Evolutionary conservation across 139 green algal species (phyloP), one percentile per base, ranked within the genome.

Genomic region (Coccomyxa sp.): DNA sequence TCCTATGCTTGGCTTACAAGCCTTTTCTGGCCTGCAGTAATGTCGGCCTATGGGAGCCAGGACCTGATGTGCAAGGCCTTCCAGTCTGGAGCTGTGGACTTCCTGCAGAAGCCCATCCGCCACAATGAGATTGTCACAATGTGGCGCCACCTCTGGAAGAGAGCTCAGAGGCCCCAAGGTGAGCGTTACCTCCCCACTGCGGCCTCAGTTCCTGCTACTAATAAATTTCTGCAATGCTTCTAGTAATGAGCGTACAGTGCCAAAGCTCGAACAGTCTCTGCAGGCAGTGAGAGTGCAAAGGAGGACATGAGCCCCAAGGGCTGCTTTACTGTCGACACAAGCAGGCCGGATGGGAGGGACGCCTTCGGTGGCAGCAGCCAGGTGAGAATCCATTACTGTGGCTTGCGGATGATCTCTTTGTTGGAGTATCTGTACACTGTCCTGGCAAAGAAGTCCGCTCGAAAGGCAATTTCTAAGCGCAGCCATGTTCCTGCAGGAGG

Each of bases 91-190:
- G 92, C 91, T 1, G 77, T 85, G 0, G 91, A 94, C 71, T 95
- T 90, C 79, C 82, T 96, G 16, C 85, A 95, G 54, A 96, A 95
- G 80, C 92, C 92, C 3, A 79, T 96, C 12, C 86, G 90, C 2
- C 83, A 84, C 38, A 95, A 94, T 34, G 91, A 95, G 86, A 76
- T 93, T 0, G 86, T 85, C 18, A 94, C 89, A 6, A 81, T 96
- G 14, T 95, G 91, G 92, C 90, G 88, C 79, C 86, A 92, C 74
- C 70, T 87, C 69, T 92, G 89, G 89, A 73, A 86, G 40, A 76
- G 39, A 36, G 9, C 39, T n/a, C n/a, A n/a, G 22, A 73, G 55
- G 74, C 14, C 74, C 33, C n/a, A 41, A 77, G 73, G 24, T 39
- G 39, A 38, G 5, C 50, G 27, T 3, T 27, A 12, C 50, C 27